phyloP scores from a whole-genome alignment of 352 stramenopile genomes.

The Pythium diclinum region DNA sequence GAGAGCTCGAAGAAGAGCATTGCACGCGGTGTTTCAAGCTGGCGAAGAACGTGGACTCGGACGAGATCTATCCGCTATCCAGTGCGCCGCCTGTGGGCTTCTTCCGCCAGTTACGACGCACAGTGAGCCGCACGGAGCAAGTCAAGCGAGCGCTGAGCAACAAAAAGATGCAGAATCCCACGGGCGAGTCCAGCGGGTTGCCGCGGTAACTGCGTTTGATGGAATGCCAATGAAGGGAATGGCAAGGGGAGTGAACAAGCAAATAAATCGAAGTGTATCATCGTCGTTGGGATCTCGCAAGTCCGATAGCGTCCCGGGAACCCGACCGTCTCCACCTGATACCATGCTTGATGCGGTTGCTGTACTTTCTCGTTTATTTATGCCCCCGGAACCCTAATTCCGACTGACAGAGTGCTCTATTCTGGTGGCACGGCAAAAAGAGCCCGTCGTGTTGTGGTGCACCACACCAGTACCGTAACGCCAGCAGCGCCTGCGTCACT shows the following conservation, averaged over 20 bases:
- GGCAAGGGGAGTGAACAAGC: background rate
- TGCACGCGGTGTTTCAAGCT: constrained; percentile 75
- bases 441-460: background rate
- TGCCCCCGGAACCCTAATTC: background rate
- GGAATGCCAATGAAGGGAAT: background rate
- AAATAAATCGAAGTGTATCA: background rate
- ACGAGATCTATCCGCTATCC: constrained; percentile 71
- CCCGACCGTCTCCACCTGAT: no score
- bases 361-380: background rate
- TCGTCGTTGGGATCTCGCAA: background rate
- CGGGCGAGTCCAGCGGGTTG: background rate
- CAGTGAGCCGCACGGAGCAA: constrained; percentile 65
- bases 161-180: constrained; percentile 12
- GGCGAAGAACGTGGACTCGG: constrained; percentile 64
- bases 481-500: background rate
- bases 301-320: background rate
- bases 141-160: constrained; percentile 70
- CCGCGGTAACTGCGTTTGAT: constrained; percentile 14
- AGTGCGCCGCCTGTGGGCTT: constrained; percentile 51
- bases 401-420: background rate
- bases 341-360: no score
- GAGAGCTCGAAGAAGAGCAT: constrained; percentile 81
- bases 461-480: background rate
- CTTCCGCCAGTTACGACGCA: constrained; percentile 59
- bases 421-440: background rate